Evolutionary conservation across 768 basidiomycete genomes (phyloP), one percentile per base, ranked within the genome.

Genomic region (Coprinellus aureogranulatus): DNA sequence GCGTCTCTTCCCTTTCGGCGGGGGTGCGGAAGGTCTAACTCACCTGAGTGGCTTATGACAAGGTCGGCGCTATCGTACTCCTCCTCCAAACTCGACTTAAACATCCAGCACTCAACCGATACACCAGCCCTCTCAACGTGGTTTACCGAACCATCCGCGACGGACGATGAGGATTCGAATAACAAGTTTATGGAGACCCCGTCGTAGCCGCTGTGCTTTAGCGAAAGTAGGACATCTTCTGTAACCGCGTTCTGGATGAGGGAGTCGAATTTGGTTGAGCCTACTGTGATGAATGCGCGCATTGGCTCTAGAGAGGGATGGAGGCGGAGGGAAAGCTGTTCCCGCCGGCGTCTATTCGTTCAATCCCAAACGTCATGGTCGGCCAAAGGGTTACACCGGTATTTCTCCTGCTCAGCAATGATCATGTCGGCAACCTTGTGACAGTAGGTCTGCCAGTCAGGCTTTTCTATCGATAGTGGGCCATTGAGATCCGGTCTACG

Each of bases 371-470:
- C 34, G 34, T 34, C 34, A 34, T 34, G 34, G 34, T n/a, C n/a
- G n/a, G n/a, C n/a, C n/a, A n/a, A n/a, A n/a, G n/a, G n/a, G n/a
- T n/a, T n/a, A n/a, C n/a, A n/a, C n/a, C n/a, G n/a, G n/a, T n/a
- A n/a, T n/a, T n/a, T n/a, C n/a, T n/a, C n/a, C 73, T 99, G 97
- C 65, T 97, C 93, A 59, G 84, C 79, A 18, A 98, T 76, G 61
- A 99, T 94, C 66, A 91, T 75, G 69, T 95, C 93, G 14, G 90
- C 94, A 11, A 98, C 87, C 68, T 94, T 93, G 63, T 87, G 80
- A 63, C 95, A 97, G 68, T 97, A 99, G 11, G 90, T 91, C 71
- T 99, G 97, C 97, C 97, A 99, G 67, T 99, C 97, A n/a, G 97
- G 94, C 72, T 98, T 94, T 14, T 94, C 93, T 56, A 96, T 93